phyloP scores from a whole-genome alignment of 2,329 filamentous ascomycete species.

The Aspergillus thermomutatus region DNA sequence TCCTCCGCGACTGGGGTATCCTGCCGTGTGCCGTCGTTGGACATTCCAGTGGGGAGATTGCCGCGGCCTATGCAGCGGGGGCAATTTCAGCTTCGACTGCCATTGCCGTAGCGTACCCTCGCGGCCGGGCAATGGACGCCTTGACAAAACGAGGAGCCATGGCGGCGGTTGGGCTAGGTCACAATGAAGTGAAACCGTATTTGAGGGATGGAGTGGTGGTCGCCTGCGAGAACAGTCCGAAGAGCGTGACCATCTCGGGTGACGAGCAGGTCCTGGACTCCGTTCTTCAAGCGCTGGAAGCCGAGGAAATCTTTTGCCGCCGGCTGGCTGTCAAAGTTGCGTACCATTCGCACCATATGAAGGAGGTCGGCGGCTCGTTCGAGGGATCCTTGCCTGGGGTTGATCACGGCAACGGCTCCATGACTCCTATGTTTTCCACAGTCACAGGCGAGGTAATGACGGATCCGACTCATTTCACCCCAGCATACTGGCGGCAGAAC shows the following conservation, averaged over 20 bases:
- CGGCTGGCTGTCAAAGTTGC: slow-evolving; percentile 18
- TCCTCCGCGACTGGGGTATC: slow-evolving; percentile 31
- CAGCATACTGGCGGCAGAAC: slow-evolving; percentile 4
- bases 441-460: no score
- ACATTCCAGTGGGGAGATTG: slow-evolving; percentile 52
- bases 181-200: slow-evolving; percentile 1
- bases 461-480: not conserved
- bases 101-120: slow-evolving; percentile 5
- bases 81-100: slow-evolving; percentile 31
- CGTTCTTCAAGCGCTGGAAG: slow-evolving; percentile 12
- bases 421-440: not conserved
- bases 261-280: slow-evolving; percentile 23
- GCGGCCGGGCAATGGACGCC: not conserved
- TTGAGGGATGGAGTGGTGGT: slow-evolving; percentile 12
- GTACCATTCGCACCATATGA: slow-evolving; percentile 29
- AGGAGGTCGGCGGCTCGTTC: not conserved
- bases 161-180: slow-evolving; percentile 17
- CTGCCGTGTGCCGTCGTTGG: slow-evolving; percentile 40
- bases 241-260: slow-evolving; percentile 38
- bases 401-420: no score
- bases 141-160: slow-evolving; percentile 11
- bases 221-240: slow-evolving; percentile 39
- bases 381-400: no score
- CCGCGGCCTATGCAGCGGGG: slow-evolving; percentile 49
- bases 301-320: slow-evolving; percentile 16